A percentile compares a stretch with the other conserved stretches of the same genome.
These are phyloP conservation scores for Eucalyptus urophylla DNA, from an alignment of 345 rosid species.

Conservation along the genomic window DNA sequence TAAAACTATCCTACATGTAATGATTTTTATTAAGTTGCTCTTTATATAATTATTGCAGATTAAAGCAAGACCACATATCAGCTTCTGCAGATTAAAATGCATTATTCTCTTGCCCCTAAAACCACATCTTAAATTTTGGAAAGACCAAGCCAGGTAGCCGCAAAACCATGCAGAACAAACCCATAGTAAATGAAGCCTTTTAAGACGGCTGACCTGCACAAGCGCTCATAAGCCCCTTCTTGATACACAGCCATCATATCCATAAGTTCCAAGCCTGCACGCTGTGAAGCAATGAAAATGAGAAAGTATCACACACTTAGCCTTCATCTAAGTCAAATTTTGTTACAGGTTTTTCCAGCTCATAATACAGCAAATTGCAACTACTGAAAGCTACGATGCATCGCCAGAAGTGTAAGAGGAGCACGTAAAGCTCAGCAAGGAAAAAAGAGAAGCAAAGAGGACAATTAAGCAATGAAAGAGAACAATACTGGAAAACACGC, in stretches of 20 bases:
- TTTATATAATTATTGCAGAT: background rate
- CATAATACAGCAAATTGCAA: background rate
- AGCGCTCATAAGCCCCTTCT: slow-evolving; percentile 98
- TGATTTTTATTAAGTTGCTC: background rate
- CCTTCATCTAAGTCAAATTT: background rate
- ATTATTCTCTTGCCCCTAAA: background rate
- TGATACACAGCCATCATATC: slow-evolving; percentile 98
- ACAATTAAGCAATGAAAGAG: background rate
- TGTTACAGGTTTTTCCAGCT: background rate
- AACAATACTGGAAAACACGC: background rate
- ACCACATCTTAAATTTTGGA: background rate
- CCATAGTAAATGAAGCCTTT: background rate
- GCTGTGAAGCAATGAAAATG: slow-evolving; percentile 34
- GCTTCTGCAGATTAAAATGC: background rate
- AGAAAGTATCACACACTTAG: background rate
- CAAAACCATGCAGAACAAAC: background rate
- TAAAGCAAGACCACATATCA: background rate
- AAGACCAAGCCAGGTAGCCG: background rate
- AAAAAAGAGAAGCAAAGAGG: background rate
- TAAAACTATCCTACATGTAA: background rate
- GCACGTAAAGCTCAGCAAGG: background rate
- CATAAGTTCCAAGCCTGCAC: slow-evolving; percentile 98
- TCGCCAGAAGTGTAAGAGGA: background rate
- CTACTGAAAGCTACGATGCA: background rate
- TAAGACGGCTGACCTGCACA: slow-evolving; percentile 60